Conservation (phyloP, 2,329 filamentous ascomycete genomes). For the Colletotrichum endophyticum region DNA sequence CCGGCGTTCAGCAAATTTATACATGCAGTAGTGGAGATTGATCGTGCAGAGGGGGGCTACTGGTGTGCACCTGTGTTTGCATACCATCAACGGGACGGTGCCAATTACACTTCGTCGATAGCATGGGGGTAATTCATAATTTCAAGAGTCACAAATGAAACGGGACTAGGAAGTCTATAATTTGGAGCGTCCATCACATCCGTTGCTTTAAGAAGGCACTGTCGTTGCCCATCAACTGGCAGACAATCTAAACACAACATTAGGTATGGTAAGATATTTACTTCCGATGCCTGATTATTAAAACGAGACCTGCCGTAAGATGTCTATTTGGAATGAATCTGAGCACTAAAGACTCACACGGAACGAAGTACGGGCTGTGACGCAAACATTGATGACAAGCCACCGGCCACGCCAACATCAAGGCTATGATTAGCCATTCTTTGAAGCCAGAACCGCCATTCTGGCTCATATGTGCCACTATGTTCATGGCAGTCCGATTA, state of each 20-base stretch:
- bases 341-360: not conserved
- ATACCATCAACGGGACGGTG: not conserved
- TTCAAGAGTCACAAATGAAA: accelerated
- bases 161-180: not conserved
- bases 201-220: not conserved
- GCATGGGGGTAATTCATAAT: not conserved
- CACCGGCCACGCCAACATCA: not conserved
- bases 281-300: not conserved
- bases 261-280: not conserved
- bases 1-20: not conserved
- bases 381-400: not conserved
- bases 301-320: not conserved
- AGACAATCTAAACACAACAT: not conserved
- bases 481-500: not conserved
- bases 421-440: not conserved
- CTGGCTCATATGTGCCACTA: not conserved
- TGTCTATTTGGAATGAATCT: not conserved
- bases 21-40: not conserved
- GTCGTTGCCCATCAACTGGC: accelerated
- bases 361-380: not conserved
- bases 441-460: accelerated
- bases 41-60: not conserved
- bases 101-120: not conserved
- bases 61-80: not conserved
- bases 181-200: not conserved